Percentiles rank a stretch among this genome's conserved stretches.
Evolutionary conservation across 2,329 filamentous ascomycete genomes (phyloP).

Genomic region (Ceratocystis huliohia): DNA sequence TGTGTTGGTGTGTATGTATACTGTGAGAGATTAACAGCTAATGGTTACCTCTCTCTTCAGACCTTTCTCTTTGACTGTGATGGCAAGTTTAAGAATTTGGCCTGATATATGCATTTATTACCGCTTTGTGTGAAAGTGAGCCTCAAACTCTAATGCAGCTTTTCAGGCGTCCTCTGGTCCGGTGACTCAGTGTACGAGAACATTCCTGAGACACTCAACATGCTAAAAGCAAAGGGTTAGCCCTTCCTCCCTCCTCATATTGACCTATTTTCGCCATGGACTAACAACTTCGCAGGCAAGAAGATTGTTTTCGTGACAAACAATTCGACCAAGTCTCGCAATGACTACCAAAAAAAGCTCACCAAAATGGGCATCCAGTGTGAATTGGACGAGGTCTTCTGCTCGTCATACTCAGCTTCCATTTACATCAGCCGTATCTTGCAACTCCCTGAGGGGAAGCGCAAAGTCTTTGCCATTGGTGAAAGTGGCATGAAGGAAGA

Average conservation of each 20-base stretch:
- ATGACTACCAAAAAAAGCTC: slow-evolving; percentile 88
- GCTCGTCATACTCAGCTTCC: slow-evolving; percentile 85
- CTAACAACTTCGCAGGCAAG: slow-evolving; percentile 49
- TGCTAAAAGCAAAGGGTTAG: slow-evolving; percentile 67
- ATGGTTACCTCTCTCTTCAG: slow-evolving; percentile 33
- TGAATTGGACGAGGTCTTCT: slow-evolving; percentile 81
- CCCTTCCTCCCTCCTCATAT: not conserved
- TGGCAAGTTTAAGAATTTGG: slow-evolving; percentile 44
- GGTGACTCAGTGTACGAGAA: slow-evolving; percentile 81
- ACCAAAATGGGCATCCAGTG: slow-evolving; percentile 66
- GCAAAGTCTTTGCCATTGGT: slow-evolving; percentile 89
- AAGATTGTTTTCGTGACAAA: slow-evolving; percentile 93
- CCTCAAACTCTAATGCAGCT: not conserved
- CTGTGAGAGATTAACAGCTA: slow-evolving; percentile 1
- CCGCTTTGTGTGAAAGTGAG: not conserved
- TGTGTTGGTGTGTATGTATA: not conserved
- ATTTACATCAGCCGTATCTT: slow-evolving; percentile 94
- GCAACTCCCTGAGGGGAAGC: slow-evolving; percentile 60
- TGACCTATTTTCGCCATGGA: not conserved
- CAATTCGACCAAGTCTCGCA: slow-evolving; percentile 92
- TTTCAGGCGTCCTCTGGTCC: slow-evolving; percentile 83
- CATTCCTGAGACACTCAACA: slow-evolving; percentile 69
- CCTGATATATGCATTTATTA: not conserved
- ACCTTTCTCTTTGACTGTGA: slow-evolving; percentile 95
- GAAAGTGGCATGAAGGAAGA: slow-evolving; percentile 87